Evolutionary conservation across 2,329 filamentous ascomycete genomes (phyloP), one percentile per base, ranked within the genome.

Genomic region (Colletotrichum shisoi): DNA sequence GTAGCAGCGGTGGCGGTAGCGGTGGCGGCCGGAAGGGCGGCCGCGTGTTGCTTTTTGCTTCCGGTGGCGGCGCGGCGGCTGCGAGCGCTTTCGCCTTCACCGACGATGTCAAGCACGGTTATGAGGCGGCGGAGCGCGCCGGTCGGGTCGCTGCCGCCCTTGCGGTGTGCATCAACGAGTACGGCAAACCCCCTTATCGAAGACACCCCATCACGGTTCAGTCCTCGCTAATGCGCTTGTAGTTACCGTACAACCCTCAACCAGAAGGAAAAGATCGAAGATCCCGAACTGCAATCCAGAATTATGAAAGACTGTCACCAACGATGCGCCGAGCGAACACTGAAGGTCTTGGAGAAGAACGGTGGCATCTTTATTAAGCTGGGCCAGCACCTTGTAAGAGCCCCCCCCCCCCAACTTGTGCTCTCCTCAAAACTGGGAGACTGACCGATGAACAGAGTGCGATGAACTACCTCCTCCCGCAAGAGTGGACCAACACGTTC

Each of bases 291-390:
- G 76, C 87, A 88, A 74, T 82, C 86, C n/a, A 82, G 79, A n/a
- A 78, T 90, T 44, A 82, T 99, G 59, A 91, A 88, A 72, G 89
- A 89, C 70, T 98, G 95, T 75, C 95, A 99, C 79, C 91, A 96
- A 76, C 87, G 95, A 78, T 99, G 95, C 80, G 95, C 95, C 37
- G 86, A 93, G 73, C 88, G 95, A 69, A 97, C 95, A 1, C 82
- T 98, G 48, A 86, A 85, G 64, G 94, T 96, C 1, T 81, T 98
- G 71, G 95, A 99, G 83, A 93, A 92, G 83, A 98, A 97, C 78
- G 95, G 96, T 31, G 96, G 94, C 34, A 97, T 99, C 70, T 99
- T 98, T 73, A 98, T 99, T 77, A 99, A 99, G 79, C 82, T 99
- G 45, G 95, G 95, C 8, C 95, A 99, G 74, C 95, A 99, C 79